These are phyloP conservation scores for Arachnomyces sp. DNA, from an alignment of 2,329 filamentous ascomycete species.

Conservation along the genomic window DNA sequence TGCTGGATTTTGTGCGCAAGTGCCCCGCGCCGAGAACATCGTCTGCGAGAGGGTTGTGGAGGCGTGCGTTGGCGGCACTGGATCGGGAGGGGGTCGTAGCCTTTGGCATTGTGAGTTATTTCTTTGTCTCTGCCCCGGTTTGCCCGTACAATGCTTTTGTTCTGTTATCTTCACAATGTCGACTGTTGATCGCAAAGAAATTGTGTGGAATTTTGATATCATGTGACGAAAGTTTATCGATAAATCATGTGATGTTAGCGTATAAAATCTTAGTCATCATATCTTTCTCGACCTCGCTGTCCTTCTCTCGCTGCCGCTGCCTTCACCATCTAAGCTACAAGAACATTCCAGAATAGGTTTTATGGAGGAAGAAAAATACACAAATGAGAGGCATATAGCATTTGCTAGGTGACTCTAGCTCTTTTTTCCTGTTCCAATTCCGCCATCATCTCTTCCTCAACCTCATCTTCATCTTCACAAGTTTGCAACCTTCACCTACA, in stretches of 20 bases:
- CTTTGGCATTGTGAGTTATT: conserved; percentile 61
- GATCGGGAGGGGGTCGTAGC: conserved; percentile 50
- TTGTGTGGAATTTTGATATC: too few species aligned
- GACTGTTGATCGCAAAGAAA: background rate
- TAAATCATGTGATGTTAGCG: too few species aligned
- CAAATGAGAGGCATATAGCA: too few species aligned
- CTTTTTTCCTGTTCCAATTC: too few species aligned
- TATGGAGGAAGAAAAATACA: too few species aligned
- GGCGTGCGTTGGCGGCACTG: conserved; percentile 48
- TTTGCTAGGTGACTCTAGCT: too few species aligned
- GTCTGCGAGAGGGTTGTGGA: conserved; percentile 86
- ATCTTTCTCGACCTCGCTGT: conserved; percentile 1
- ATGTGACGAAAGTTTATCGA: too few species aligned
- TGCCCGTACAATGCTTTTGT: background rate
- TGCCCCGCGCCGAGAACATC: conserved; percentile 66
- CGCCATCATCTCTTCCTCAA: too few species aligned
- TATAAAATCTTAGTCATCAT: background rate
- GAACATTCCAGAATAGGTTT: too few species aligned
- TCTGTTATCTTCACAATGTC: background rate
- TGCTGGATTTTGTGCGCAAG: conserved; percentile 63
- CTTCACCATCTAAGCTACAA: too few species aligned
- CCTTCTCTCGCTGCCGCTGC: background rate
- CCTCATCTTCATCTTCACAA: too few species aligned
- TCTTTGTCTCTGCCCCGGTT: background rate
- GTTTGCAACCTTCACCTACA: too few species aligned